Base-by-base conservation (phyloP, 2,329 filamentous ascomycete species). In the Fusarium algeriense region DNA sequence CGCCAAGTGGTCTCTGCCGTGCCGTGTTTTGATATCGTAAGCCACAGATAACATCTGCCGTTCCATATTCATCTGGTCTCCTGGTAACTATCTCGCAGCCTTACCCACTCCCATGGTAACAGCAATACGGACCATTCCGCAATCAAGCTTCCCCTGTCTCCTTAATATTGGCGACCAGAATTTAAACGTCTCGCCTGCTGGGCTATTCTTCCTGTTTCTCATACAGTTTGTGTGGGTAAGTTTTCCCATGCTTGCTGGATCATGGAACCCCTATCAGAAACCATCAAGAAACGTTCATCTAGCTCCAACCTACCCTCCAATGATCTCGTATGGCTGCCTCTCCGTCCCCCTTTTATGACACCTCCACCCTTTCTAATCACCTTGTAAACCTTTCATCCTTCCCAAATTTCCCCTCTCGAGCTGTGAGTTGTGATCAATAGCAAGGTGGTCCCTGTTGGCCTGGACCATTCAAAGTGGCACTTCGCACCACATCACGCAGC, bases 361-460 rank as follows among this genome's bases (percentile, higher is more conserved):
- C 48, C n/a, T 60, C 41, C 35, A 52, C 35, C 35, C n/a, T 8
- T 59, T 43, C 48, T 45, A 20, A n/a, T 20, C 30, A 48, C 28
- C 52, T 49, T 40, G 20, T 34, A 40, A 43, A 53, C 43, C 48
- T 55, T 23, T 58, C n/a, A 38, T 55, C 37, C 15, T 56, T 61
- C 41, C 41, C 26, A 46, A 46, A 28, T 43, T 53, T 40, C 43
- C 41, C 52, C 28, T 58, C 60, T 58, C 30, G 41, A 61, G 23
- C 41, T 44, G n/a, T 32, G 48, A 50, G 50, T 40, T 57, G 37
- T 56, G 59, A 59, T 66, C 32, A 37, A 40, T 66, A 41, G 44
- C 71, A 60, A 49, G 70, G 54, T 45, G 38, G 40, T 60, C 64
- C 70, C 46, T 73, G 62, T 44, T 46, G 49, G 17, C 46, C 37